Conservation (phyloP, 2,329 filamentous ascomycete species). For the Lojkania enalia region DNA sequence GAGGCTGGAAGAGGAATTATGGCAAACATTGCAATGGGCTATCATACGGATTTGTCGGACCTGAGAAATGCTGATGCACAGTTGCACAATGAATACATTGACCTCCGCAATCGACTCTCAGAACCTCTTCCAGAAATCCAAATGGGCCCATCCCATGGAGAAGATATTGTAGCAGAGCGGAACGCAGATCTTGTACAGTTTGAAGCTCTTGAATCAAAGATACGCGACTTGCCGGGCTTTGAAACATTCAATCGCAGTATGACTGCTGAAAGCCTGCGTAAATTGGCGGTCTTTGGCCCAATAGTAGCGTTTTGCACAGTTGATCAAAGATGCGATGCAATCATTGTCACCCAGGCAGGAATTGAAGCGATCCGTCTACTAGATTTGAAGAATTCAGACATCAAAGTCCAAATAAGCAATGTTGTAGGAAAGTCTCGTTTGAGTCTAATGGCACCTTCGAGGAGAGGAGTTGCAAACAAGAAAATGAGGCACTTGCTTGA, state of each 20-base stretch:
- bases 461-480: constrained; percentile 5
- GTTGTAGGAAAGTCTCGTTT: constrained; percentile 1
- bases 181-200: background rate
- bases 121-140: background rate
- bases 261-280: constrained; percentile 1
- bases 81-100: constrained; percentile 2
- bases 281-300: constrained; percentile 2
- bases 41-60: constrained; percentile 4
- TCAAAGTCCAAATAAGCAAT: background rate
- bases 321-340: constrained; percentile 9
- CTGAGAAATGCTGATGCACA: background rate
- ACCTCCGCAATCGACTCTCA: background rate
- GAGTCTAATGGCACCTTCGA: constrained; percentile 4
- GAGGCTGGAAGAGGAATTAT: constrained; percentile 8
- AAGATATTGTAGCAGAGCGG: background rate
- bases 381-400: background rate
- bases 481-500: constrained; percentile 4
- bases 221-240: constrained; percentile 6
- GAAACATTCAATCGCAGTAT: constrained; percentile 6
- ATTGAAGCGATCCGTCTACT: constrained; percentile 7
- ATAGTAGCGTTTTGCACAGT: constrained; percentile 17
- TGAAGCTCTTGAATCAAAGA: constrained; percentile 3
- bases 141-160: background rate
- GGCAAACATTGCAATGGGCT: constrained; percentile 10
- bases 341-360: constrained; percentile 12